Conservation (phyloP, 2,329 filamentous ascomycete species). For the Fusarium veterinarium region DNA sequence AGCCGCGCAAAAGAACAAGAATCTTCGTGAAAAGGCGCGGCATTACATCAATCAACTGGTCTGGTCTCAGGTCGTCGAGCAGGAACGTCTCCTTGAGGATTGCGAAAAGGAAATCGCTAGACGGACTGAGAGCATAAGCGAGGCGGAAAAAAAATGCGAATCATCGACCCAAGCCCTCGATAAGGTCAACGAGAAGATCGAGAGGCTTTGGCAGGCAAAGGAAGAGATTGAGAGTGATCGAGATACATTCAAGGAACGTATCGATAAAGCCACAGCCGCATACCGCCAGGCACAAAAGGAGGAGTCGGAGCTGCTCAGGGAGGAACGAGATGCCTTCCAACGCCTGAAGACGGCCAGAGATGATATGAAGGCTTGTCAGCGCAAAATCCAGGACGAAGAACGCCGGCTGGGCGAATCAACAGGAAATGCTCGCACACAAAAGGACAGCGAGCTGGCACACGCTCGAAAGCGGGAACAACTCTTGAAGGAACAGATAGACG, state of each 20-base stretch:
- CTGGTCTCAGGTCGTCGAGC: conserved; percentile 88
- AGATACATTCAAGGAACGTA: conserved; percentile 57
- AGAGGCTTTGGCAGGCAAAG: conserved; percentile 52
- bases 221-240: conserved; percentile 59
- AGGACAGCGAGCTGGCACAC: conserved; percentile 63
- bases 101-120: conserved; percentile 46
- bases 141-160: conserved; percentile 46
- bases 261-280: conserved; percentile 59
- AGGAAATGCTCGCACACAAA: conserved; percentile 75
- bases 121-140: conserved; percentile 42
- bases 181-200: conserved; percentile 58
- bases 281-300: conserved; percentile 65
- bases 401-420: conserved; percentile 73
- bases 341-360: conserved; percentile 66
- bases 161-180: conserved; percentile 63
- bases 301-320: conserved; percentile 64
- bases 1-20: conserved; percentile 72
- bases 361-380: conserved; percentile 58
- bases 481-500: conserved; percentile 44
- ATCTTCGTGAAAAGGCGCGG: conserved; percentile 70
- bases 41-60: conserved; percentile 74
- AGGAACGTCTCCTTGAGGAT: conserved; percentile 67
- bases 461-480: conserved; percentile 44
- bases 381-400: conserved; percentile 66
- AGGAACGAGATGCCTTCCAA: conserved; percentile 74